These are phyloP conservation scores for Fusarium sp. DNA, from an alignment of 2,329 filamentous ascomycete species.

Conservation along the genomic window DNA sequence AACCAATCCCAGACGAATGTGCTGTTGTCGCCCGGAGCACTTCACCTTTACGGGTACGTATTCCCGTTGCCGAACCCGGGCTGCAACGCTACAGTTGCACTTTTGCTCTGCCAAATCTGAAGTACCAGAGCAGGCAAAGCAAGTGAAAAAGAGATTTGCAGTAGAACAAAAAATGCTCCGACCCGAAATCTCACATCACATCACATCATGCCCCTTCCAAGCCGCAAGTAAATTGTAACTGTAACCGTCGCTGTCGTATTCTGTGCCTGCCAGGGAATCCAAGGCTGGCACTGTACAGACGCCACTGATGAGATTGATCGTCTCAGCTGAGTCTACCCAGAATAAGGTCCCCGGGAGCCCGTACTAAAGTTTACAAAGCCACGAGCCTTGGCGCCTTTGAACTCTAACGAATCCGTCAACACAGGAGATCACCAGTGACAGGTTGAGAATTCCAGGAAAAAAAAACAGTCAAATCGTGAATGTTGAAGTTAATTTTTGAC, in stretches of 20 bases:
- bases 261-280: not conserved
- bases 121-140: not conserved
- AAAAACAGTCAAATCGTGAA: not conserved
- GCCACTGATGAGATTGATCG: not conserved
- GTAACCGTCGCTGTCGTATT: conserved; percentile 7
- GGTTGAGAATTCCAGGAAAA: conserved; percentile 22
- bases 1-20: conserved; percentile 15
- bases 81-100: conserved; percentile 24
- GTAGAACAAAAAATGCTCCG: not conserved
- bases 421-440: not conserved
- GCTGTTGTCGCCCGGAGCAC: conserved; percentile 26
- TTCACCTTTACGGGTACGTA: conserved; percentile 29
- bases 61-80: conserved; percentile 28
- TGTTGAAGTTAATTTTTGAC: not conserved
- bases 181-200: conserved; percentile 9
- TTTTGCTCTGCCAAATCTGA: conserved; percentile 6
- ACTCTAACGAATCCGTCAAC: conserved; percentile 2
- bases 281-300: conserved; percentile 11
- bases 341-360: not conserved
- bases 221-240: not conserved
- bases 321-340: conserved; percentile 3
- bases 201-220: conserved; percentile 11
- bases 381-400: conserved; percentile 13
- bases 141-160: not conserved
- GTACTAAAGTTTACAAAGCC: not conserved